A percentile compares a stretch with the other conserved stretches of the same genome.
These are phyloP conservation scores for Paralagenidium karlingii DNA, from an alignment of 352 stramenopile species.

Conservation along the genomic window DNA sequence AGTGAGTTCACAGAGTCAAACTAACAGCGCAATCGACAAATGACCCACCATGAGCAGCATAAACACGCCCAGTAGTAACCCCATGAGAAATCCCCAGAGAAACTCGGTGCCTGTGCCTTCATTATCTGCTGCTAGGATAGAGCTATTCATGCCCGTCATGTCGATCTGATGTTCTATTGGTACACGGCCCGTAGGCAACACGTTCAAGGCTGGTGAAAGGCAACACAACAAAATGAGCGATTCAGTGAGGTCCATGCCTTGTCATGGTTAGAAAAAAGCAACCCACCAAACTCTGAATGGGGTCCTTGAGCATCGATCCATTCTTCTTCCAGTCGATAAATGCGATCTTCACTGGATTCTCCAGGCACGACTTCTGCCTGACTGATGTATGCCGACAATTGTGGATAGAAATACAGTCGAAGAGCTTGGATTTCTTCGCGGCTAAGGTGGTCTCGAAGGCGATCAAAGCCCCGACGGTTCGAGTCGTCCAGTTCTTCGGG, in stretches of 20 bases:
- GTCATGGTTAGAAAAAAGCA: background rate
- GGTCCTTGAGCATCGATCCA: conserved; percentile 82
- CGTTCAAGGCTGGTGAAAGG: conserved; percentile 48
- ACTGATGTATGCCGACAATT: conserved; percentile 74
- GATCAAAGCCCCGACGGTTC: conserved; percentile 56
- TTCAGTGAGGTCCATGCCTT: background rate
- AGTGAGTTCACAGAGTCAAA: conserved; percentile 1
- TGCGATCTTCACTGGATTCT: conserved; percentile 76
- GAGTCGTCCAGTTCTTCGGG: conserved; percentile 48
- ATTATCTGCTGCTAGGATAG: conserved; percentile 73
- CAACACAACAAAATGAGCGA: background rate
- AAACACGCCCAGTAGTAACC: conserved; percentile 77
- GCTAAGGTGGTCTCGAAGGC: conserved; percentile 67
- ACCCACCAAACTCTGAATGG: conserved; percentile 72
- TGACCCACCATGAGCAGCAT: conserved; percentile 77
- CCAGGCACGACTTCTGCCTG: conserved; percentile 59
- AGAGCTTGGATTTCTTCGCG: conserved; percentile 77
- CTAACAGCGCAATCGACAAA: background rate
- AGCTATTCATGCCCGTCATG: conserved; percentile 71
- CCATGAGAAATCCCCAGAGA: conserved; percentile 82
- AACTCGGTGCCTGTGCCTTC: conserved; percentile 83
- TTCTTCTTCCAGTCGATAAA: conserved; percentile 81
- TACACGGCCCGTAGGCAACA: conserved; percentile 50
- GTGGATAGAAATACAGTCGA: conserved; percentile 78
- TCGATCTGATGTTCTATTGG: conserved; percentile 77